These are phyloP conservation scores for Ogataea pini DNA, from an alignment of 805 yeast species.

Conservation along the genomic window DNA sequence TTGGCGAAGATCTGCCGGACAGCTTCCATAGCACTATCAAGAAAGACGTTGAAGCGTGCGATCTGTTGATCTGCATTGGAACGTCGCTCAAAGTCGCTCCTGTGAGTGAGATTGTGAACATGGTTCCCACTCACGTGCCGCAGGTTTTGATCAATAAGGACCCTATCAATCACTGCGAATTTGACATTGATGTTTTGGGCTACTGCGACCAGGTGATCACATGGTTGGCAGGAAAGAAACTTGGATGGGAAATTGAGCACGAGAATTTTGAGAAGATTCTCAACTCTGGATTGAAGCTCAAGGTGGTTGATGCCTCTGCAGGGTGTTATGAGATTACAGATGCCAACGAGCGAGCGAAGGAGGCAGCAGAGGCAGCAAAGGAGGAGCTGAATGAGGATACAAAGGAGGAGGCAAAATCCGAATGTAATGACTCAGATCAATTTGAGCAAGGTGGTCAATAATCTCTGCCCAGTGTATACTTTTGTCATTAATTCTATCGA, in stretches of 20 bases:
- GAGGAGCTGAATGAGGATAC: no score
- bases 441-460: no score
- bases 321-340: conserved; percentile 41
- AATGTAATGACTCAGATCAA: no score
- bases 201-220: conserved; percentile 82
- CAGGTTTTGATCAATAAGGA: conserved; percentile 80
- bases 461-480: no score
- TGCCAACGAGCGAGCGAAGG: conserved; percentile 27
- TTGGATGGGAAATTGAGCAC: conserved; percentile 65
- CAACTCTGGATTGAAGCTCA: conserved; percentile 34
- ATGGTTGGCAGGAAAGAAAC: conserved; percentile 50
- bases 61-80: conserved; percentile 80
- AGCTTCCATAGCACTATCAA: conserved; percentile 60
- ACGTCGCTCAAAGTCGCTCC: conserved; percentile 93
- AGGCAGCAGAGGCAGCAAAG: conserved; percentile 5
- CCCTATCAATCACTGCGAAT: conserved; percentile 71
- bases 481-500: no score
- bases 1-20: conserved; percentile 80
- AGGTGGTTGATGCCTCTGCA: conserved; percentile 29
- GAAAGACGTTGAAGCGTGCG: conserved; percentile 68
- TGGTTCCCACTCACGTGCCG: conserved; percentile 71
- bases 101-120: conserved; percentile 82
- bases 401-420: no score
- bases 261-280: conserved; percentile 43
- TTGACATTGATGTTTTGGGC: conserved; percentile 77